Evolutionary conservation across 1,139 yeast species (phyloP).

Genomic region (Pichia sp.): DNA sequence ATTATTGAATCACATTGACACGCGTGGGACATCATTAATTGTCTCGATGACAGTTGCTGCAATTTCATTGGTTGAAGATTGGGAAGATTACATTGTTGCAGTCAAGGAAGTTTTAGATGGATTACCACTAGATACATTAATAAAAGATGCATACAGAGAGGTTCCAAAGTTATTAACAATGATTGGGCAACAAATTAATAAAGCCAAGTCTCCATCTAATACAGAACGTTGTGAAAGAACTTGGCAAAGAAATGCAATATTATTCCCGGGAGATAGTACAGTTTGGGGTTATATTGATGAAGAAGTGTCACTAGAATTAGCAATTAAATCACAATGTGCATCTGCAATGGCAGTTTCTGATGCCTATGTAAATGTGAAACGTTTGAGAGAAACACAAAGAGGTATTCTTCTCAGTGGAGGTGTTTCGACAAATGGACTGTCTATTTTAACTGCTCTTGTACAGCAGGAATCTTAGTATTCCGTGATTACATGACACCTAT

Average conservation of each 20-base stretch:
- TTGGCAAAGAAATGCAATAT: conserved; percentile 66
- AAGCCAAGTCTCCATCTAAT: not conserved
- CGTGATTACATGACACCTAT: too few species aligned
- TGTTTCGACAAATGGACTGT: conserved; percentile 17
- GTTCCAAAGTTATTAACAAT: conserved; percentile 50
- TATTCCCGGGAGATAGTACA: conserved; percentile 63
- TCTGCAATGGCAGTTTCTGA: conserved; percentile 47
- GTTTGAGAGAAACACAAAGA: conserved; percentile 53
- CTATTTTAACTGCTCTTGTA: not conserved
- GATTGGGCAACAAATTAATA: conserved; percentile 34
- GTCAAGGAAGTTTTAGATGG: conserved; percentile 59
- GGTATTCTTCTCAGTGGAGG: conserved; percentile 46
- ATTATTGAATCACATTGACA: conserved; percentile 54
- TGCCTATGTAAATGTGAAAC: conserved; percentile 42
- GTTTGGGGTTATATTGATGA: conserved; percentile 63
- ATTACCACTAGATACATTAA: conserved; percentile 40
- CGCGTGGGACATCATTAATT: conserved; percentile 55
- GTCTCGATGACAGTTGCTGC: conserved; percentile 76
- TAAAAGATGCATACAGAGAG: conserved; percentile 44
- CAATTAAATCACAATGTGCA: conserved; percentile 38
- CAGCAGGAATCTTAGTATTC: not conserved
- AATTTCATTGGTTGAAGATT: conserved; percentile 59
- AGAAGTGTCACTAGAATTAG: conserved; percentile 49
- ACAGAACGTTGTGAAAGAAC: conserved; percentile 21
- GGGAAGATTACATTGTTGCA: conserved; percentile 55